phyloP scores from a whole-genome alignment of 148 eudicot species.

The Chenopodium formosanum region DNA sequence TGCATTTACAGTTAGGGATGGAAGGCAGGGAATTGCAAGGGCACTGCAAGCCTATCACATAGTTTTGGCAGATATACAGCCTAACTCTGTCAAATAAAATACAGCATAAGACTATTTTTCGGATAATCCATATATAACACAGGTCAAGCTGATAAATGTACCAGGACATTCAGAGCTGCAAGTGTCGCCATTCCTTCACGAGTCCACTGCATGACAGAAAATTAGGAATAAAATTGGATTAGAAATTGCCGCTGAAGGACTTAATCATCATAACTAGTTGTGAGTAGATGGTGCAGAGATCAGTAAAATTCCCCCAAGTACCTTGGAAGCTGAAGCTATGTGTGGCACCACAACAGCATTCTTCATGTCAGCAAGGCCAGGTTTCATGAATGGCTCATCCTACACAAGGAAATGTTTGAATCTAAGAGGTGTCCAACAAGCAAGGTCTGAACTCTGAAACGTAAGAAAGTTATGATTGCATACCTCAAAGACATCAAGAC shows the following conservation, averaged over 20 bases:
- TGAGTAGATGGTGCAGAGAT: background rate
- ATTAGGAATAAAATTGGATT: background rate
- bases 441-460: background rate
- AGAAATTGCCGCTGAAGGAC: background rate
- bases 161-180: constrained; percentile 96
- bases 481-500: constrained; percentile 99
- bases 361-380: constrained; percentile 93
- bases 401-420: constrained; percentile 16
- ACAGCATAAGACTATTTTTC: background rate
- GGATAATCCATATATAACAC: background rate
- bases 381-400: constrained; percentile 99
- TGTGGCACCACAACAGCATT: constrained; percentile 95
- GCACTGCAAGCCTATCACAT: background rate
- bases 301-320: constrained; percentile 21
- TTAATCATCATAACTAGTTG: background rate
- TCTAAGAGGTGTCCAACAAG: background rate
- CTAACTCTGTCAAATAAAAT: background rate
- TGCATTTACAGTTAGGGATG: background rate
- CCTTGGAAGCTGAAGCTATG: constrained; percentile 99
- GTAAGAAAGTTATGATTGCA: background rate
- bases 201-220: constrained; percentile 71
- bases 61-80: background rate
- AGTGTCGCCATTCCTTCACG: constrained; percentile 99
- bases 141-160: constrained; percentile 24
- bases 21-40: background rate